Conservation (phyloP, 2,329 filamentous ascomycete species). For the Cladosporium sp. region DNA sequence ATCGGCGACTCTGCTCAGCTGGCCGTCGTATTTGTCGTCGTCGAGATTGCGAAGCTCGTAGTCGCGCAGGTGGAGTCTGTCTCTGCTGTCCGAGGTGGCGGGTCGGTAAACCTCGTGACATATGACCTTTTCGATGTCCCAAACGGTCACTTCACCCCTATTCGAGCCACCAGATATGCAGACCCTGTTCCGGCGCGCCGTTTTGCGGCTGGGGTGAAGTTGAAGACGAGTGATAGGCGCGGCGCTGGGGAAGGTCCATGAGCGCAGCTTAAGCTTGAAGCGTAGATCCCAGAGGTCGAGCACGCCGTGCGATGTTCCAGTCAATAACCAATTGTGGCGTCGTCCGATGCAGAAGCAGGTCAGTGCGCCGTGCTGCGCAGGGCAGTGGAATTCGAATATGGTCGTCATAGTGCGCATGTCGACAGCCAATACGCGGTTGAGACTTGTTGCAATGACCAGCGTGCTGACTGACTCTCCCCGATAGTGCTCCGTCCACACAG, state of each 20-base stretch:
- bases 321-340: conserved; percentile 81
- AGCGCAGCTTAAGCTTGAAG: conserved; percentile 83
- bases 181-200: conserved; percentile 70
- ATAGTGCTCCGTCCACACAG: conserved; percentile 89
- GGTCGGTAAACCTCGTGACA: conserved; percentile 84
- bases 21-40: conserved; percentile 79
- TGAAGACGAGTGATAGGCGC: conserved; percentile 74
- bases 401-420: conserved; percentile 83
- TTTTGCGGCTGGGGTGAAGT: conserved; percentile 59
- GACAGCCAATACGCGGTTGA: conserved; percentile 75
- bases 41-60: conserved; percentile 88
- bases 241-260: conserved; percentile 81
- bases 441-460: conserved; percentile 80
- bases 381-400: conserved; percentile 77
- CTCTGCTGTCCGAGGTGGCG: conserved; percentile 54
- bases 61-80: conserved; percentile 46
- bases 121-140: conserved; percentile 86
- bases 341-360: conserved; percentile 88
- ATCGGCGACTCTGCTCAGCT: conserved; percentile 80
- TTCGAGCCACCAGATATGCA: conserved; percentile 85
- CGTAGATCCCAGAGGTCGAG: conserved; percentile 93
- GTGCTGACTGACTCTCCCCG: conserved; percentile 77
- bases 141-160: conserved; percentile 85
- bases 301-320: conserved; percentile 90
- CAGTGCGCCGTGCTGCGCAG: conserved; percentile 84